phyloP scores from a whole-genome alignment of 2,329 filamentous ascomycete species.

The Penicillium vulpinum region DNA sequence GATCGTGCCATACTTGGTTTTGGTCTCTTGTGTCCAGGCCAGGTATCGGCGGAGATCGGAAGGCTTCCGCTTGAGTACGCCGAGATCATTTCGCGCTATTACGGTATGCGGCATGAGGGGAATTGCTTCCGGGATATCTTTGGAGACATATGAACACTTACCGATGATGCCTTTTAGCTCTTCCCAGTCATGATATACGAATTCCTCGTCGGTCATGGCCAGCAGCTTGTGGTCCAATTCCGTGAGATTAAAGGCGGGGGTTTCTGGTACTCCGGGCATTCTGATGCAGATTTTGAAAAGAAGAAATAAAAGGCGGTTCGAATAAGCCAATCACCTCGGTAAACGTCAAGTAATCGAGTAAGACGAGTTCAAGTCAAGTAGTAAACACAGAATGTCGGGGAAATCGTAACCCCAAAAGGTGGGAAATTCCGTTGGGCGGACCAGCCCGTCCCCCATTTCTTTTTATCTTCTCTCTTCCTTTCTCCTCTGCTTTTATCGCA shows the following conservation, averaged over 20 bases:
- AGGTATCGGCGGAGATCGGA: slow-evolving; percentile 61
- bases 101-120: slow-evolving; percentile 14
- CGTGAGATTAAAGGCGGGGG: slow-evolving; percentile 50
- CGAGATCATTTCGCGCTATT: slow-evolving; percentile 53
- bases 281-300: slow-evolving; percentile 6
- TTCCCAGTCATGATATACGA: slow-evolving; percentile 53
- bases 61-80: slow-evolving; percentile 59
- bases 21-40: slow-evolving; percentile 58
- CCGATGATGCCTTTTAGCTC: slow-evolving; percentile 55
- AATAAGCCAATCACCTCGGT: background rate
- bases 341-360: background rate
- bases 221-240: slow-evolving; percentile 52
- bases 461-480: slow-evolving; percentile 5
- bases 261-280: slow-evolving; percentile 1
- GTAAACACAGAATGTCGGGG: slow-evolving; percentile 6
- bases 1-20: slow-evolving; percentile 57
- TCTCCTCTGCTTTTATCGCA: slow-evolving; percentile 3
- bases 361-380: background rate
- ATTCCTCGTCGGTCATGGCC: slow-evolving; percentile 55
- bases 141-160: slow-evolving; percentile 30
- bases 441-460: slow-evolving; percentile 9
- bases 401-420: slow-evolving; percentile 19
- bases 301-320: background rate
- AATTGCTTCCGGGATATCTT: slow-evolving; percentile 2
- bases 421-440: slow-evolving; percentile 22